Percentiles rank a stretch among this genome's conserved stretches.
These are phyloP conservation scores for Hemisphaericaspora nanyangensis DNA, from an alignment of 805 yeast genomes.

Conservation along the genomic window DNA sequence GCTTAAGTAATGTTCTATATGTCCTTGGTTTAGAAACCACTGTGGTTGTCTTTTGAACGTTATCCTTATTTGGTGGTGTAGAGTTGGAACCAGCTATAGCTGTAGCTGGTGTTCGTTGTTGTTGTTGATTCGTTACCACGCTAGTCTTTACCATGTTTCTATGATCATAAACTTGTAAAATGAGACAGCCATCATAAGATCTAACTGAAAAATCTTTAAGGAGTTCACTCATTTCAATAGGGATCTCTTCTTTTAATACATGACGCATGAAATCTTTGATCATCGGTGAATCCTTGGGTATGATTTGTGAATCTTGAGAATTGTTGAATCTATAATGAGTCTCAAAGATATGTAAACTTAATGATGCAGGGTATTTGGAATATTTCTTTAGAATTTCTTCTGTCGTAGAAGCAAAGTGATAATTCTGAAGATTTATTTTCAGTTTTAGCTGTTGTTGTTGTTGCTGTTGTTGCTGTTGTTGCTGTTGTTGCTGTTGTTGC, in stretches of 20 bases:
- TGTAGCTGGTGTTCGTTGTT: conserved; percentile 8
- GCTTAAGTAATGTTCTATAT: conserved; percentile 72
- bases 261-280: conserved; percentile 76
- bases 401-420: conserved; percentile 65
- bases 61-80: neutral
- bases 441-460: conserved; percentile 18
- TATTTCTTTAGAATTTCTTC: conserved; percentile 74
- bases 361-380: conserved; percentile 70
- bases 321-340: conserved; percentile 90
- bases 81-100: conserved; percentile 1
- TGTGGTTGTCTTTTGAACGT: conserved; percentile 7
- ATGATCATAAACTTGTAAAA: conserved; percentile 84
- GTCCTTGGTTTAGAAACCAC: conserved; percentile 55
- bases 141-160: conserved; percentile 42
- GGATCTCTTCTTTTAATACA: conserved; percentile 78
- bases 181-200: conserved; percentile 86
- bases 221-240: conserved; percentile 85
- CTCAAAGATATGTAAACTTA: conserved; percentile 87
- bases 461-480: conserved; percentile 18
- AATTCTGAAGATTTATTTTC: conserved; percentile 27
- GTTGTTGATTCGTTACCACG: neutral
- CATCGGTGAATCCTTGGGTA: conserved; percentile 75
- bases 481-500: conserved; percentile 36
- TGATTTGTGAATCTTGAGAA: conserved; percentile 71
- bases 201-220: conserved; percentile 80